A percentile compares a stretch with the other conserved stretches of the same genome.
These are phyloP conservation scores for Oryza glumipatula DNA, from an alignment of 176 grass and related monocot genomes.

Conservation along the genomic window DNA sequence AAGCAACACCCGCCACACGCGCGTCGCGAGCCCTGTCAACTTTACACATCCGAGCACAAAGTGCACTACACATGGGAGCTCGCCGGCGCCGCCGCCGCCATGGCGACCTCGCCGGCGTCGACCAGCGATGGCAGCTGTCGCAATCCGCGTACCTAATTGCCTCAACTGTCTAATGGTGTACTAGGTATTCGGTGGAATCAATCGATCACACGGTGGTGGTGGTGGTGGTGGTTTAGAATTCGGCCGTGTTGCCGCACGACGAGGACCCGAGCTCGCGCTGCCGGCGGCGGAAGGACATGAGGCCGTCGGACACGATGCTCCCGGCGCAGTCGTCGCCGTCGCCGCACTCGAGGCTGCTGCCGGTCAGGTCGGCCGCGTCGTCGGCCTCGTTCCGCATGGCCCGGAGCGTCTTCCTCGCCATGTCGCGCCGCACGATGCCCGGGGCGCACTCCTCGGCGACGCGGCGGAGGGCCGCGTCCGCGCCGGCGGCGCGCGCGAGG, in stretches of 20 bases:
- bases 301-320: conserved; percentile 74
- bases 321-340: conserved; percentile 59
- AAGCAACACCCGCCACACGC: conserved; percentile 44
- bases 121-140: neutral
- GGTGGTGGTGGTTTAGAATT: conserved; percentile 55
- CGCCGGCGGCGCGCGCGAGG: conserved; percentile 62
- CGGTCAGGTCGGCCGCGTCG: conserved; percentile 38
- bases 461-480: conserved; percentile 54
- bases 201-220: neutral
- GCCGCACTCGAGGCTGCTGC: conserved; percentile 56
- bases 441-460: conserved; percentile 51
- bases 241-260: conserved; percentile 52
- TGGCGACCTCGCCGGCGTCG: neutral
- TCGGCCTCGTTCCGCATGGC: conserved; percentile 58
- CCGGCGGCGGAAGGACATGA: conserved; percentile 76
- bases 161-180: conserved; percentile 8
- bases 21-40: neutral
- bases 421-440: conserved; percentile 62
- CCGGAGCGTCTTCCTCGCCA: conserved; percentile 76
- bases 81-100: neutral
- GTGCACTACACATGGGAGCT: neutral
- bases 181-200: conserved; percentile 19
- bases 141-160: neutral
- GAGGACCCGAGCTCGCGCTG: conserved; percentile 42
- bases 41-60: neutral